phyloP scores from a whole-genome alignment of 2,329 filamentous ascomycete genomes.

The Apiospora marii region DNA sequence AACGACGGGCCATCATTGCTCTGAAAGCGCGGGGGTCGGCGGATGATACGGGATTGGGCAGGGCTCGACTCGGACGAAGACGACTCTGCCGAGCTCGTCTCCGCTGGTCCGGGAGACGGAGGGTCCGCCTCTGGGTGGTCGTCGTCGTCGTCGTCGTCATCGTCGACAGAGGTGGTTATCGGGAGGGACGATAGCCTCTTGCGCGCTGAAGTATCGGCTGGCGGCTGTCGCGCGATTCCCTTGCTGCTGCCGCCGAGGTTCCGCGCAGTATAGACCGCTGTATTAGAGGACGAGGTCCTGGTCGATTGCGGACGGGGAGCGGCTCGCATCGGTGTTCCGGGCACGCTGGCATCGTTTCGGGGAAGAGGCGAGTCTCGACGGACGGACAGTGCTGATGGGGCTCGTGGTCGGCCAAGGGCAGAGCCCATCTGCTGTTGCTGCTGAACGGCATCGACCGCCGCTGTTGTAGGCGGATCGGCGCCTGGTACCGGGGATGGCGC shows the following conservation, averaged over 20 bases:
- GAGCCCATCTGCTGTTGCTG: conserved; percentile 62
- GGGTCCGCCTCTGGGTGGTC: conserved; percentile 47
- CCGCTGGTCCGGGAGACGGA: conserved; percentile 52
- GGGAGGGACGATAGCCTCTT: conserved; percentile 55
- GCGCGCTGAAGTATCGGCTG: conserved; percentile 43
- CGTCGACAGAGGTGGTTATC: conserved; percentile 43
- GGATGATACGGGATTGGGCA: conserved; percentile 67
- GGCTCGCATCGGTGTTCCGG: conserved; percentile 53
- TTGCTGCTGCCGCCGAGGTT: conserved; percentile 46
- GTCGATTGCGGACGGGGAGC: conserved; percentile 55
- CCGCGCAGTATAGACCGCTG: conserved; percentile 44
- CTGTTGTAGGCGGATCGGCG: conserved; percentile 50
- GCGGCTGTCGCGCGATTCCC: conserved; percentile 38
- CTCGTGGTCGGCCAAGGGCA: conserved; percentile 50
- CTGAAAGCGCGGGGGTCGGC: conserved; percentile 63
- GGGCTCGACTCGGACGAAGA: conserved; percentile 54
- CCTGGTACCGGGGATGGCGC: conserved; percentile 65
- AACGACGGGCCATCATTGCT: conserved; percentile 47
- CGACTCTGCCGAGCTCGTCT: conserved; percentile 45
- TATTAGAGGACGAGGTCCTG: conserved; percentile 57
- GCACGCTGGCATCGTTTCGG: conserved; percentile 53
- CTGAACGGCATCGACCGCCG: conserved; percentile 56
- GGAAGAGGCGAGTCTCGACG: conserved; percentile 64
- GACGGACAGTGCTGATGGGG: conserved; percentile 63
- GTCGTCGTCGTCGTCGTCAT: conserved; percentile 32